Evolutionary conservation across 768 basidiomycete species (phyloP), one percentile per base, ranked within the genome.

Genomic region (Suillus alpinus): DNA sequence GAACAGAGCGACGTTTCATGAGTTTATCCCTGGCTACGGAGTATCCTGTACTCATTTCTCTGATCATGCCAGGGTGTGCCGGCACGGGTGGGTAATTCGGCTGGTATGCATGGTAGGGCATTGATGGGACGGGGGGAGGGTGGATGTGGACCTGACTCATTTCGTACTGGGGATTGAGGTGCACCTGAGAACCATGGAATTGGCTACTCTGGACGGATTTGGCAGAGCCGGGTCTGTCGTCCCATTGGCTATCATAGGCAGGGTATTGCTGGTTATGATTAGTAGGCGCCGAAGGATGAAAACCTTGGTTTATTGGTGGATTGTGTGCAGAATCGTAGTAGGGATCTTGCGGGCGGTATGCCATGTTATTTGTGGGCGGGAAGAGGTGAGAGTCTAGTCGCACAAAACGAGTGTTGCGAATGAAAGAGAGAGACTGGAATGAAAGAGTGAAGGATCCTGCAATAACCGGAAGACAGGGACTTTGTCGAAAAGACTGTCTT

Each of bases 1-100:
- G 85, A 46, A 91, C 79, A 41, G 89, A 90, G 57, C 91, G 81
- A 46, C 88, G 85, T 70, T 88, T 91, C 86, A 94, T 86, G 75
- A 93, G 83, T 72, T 91, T 89, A 63, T 94, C 91, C 65, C 85
- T 79, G 47, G 87, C 88, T 46, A 79, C 78, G 29, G 86, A 84
- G 74, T 86, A 93, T 16, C 88, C 89, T 50, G 70, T 76, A 71
- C 80, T 81, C 62, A 72, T 75, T 50, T 73, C 78, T 62, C 80
- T 77, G 56, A 80, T 76, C 68, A 83, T 75, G 29, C 74, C 80
- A 9, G 83, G 85, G 23, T 77, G 73, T 56, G 77, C 69, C 44
- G 80, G 81, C 34, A 73, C 65, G 29, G 88, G 88, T n/a, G 87
- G 88, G 70, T 89, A 88, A 64, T 88, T 81, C 57, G 72, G 71